Conservation (phyloP, 2,329 filamentous ascomycete species). For the Fusarium bulbicola region DNA sequence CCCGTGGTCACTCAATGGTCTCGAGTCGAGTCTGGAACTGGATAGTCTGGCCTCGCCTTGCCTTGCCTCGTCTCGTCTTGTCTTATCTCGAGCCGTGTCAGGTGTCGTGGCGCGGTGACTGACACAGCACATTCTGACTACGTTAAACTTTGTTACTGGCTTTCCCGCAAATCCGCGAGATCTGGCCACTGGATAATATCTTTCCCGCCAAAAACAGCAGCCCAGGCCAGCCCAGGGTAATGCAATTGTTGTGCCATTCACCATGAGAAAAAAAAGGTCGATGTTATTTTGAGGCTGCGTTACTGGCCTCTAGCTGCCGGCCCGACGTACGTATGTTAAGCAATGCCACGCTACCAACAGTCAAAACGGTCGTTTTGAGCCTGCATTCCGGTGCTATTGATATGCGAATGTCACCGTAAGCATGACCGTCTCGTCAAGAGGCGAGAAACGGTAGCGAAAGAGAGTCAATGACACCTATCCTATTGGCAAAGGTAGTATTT, state of each 20-base stretch:
- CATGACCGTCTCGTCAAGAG: background rate
- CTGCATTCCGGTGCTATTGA: conserved; percentile 12
- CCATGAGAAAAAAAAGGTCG: background rate
- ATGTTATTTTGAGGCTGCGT: background rate
- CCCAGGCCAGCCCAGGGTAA: background rate
- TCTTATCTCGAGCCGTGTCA: background rate
- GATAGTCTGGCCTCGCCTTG: background rate
- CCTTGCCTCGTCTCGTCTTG: background rate
- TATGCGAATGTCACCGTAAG: background rate
- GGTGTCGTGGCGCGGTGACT: background rate
- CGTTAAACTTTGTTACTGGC: background rate
- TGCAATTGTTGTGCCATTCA: background rate
- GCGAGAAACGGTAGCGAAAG: background rate
- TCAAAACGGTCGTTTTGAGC: conserved; percentile 1
- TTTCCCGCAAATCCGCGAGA: background rate
- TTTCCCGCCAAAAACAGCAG: background rate
- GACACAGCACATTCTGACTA: background rate
- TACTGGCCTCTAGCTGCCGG: conserved; percentile 3
- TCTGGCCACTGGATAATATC: background rate
- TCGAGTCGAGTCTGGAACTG: background rate
- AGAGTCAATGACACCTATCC: background rate
- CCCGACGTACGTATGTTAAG: background rate
- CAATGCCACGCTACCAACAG: conserved; percentile 25
- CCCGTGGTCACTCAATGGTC: background rate
- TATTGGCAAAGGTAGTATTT: background rate